A percentile compares a stretch with the other conserved stretches of the same genome.
phyloP scores from a whole-genome alignment of 2,329 filamentous ascomycete genomes.

The Zelopaecilomyces penicillatus region DNA sequence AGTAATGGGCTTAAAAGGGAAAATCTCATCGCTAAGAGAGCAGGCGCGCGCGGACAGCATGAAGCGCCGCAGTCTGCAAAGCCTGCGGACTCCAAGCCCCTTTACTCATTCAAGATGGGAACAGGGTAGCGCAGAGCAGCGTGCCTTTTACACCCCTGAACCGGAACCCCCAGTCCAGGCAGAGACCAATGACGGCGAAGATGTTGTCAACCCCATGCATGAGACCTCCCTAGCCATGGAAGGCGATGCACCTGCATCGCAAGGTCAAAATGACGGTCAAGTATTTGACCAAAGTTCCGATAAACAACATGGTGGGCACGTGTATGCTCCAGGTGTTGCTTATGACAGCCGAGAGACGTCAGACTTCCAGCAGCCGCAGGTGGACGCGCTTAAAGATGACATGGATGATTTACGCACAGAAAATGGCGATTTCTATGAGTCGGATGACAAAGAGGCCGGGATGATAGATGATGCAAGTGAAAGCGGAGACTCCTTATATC shows the following conservation, averaged over 20 bases:
- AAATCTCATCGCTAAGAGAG: constrained; percentile 71
- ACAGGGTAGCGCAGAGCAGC: constrained; percentile 16
- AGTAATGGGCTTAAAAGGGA: constrained; percentile 76
- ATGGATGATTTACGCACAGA: constrained; percentile 5
- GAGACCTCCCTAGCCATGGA: too few species aligned
- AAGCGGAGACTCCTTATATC: constrained; percentile 55
- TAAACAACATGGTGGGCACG: too few species aligned
- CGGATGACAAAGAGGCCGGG: constrained; percentile 26
- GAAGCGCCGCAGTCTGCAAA: constrained; percentile 68
- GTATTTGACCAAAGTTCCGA: too few species aligned
- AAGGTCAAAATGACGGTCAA: too few species aligned
- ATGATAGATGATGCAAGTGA: constrained; percentile 44
- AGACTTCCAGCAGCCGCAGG: too few species aligned
- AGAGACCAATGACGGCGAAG: background rate
- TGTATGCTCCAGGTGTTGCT: too few species aligned
- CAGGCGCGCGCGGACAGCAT: constrained; percentile 72
- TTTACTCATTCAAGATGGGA: constrained; percentile 58
- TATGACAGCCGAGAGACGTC: too few species aligned
- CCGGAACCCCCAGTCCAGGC: constrained; percentile 9
- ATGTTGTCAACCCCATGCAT: too few species aligned
- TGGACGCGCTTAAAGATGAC: constrained; percentile 9
- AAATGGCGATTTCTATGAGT: constrained; percentile 11
- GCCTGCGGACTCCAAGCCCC: constrained; percentile 65
- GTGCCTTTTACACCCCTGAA: constrained; percentile 12
- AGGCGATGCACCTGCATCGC: too few species aligned